A percentile compares a stretch with the other conserved stretches of the same genome.
Conservation (phyloP, 768 basidiomycete genomes). For the Suillus cothurnatus region DNA sequence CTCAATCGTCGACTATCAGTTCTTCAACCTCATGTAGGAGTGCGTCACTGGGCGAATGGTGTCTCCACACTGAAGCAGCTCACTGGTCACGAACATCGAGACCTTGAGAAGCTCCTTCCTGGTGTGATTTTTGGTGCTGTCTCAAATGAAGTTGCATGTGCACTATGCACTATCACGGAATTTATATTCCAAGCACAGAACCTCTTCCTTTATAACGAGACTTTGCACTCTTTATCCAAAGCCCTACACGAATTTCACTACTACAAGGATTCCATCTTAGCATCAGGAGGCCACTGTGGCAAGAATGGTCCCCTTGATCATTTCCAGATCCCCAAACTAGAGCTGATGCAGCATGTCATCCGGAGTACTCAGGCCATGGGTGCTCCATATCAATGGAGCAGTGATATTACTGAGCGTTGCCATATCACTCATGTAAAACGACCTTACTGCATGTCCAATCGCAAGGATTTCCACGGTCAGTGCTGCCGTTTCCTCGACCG, state of each 20-base stretch:
- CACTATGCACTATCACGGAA: constrained; percentile 29
- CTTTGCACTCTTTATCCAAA: constrained; percentile 3
- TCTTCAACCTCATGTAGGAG: too few relatives aligned
- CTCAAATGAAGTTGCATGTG: too few relatives aligned
- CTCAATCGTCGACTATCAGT: too few relatives aligned
- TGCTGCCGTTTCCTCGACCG: constrained; percentile 13
- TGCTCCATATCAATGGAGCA: constrained; percentile 19
- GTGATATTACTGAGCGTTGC: constrained; percentile 16
- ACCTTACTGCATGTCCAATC: constrained; percentile 9
- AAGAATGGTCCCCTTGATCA: constrained; percentile 14
- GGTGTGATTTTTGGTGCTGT: too few relatives aligned
- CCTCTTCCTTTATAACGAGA: constrained; percentile 19
- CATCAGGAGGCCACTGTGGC: constrained; percentile 7
- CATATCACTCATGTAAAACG: constrained; percentile 13
- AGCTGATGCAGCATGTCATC: not conserved
- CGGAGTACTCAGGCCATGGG: constrained; percentile 32
- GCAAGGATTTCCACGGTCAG: constrained; percentile 5
- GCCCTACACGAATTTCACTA: constrained; percentile 14
- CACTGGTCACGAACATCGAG: too few relatives aligned
- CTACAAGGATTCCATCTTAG: constrained; percentile 11
- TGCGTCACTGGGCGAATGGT: too few relatives aligned
- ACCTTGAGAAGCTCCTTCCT: too few relatives aligned
- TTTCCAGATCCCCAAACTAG: constrained; percentile 11
- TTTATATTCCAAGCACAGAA: constrained; percentile 41
- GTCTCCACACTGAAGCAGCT: too few relatives aligned